Percentiles rank a stretch among this genome's conserved stretches.
Evolutionary conservation across 305 asterid species (phyloP).

Genomic region (Rubia balearica): DNA sequence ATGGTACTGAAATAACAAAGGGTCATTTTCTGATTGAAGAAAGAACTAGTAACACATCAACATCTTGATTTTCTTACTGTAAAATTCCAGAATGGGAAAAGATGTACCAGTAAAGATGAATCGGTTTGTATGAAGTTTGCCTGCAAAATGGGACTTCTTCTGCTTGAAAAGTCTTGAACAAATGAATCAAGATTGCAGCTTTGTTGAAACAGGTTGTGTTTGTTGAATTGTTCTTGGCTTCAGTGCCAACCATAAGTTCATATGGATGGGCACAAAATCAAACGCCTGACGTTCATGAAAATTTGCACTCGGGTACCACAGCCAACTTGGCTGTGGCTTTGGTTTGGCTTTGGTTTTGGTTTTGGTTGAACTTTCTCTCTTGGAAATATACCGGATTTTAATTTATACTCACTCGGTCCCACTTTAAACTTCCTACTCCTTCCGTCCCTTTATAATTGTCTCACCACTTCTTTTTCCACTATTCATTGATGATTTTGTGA

Average conservation of each 20-base stretch:
- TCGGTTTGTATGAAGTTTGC: not conserved
- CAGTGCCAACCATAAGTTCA: constrained; percentile 13
- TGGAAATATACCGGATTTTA: not conserved
- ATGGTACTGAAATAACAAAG: constrained; percentile 5
- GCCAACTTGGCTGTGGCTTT: not conserved
- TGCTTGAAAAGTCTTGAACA: not conserved
- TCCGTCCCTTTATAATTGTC: too few species aligned
- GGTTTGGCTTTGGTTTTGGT: constrained; percentile 2
- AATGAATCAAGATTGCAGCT: not conserved
- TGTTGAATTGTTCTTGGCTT: constrained; percentile 7
- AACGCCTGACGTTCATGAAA: constrained; percentile 9
- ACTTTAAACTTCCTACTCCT: too few species aligned
- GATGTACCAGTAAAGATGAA: constrained; percentile 4
- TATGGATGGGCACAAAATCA: constrained; percentile 12
- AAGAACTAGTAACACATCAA: constrained; percentile 5
- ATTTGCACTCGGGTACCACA: not conserved
- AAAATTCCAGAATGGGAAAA: not conserved
- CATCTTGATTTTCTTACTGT: constrained; percentile 3
- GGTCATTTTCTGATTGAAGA: constrained; percentile 11
- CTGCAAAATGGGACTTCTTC: not conserved
- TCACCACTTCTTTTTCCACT: too few species aligned
- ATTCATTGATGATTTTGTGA: too few species aligned
- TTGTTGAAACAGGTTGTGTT: not conserved
- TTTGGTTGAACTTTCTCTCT: constrained; percentile 6
- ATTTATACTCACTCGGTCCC: too few species aligned